phyloP scores from a whole-genome alignment of 1,284 basidiomycete genomes.

The Mrakiaceae sp. region DNA sequence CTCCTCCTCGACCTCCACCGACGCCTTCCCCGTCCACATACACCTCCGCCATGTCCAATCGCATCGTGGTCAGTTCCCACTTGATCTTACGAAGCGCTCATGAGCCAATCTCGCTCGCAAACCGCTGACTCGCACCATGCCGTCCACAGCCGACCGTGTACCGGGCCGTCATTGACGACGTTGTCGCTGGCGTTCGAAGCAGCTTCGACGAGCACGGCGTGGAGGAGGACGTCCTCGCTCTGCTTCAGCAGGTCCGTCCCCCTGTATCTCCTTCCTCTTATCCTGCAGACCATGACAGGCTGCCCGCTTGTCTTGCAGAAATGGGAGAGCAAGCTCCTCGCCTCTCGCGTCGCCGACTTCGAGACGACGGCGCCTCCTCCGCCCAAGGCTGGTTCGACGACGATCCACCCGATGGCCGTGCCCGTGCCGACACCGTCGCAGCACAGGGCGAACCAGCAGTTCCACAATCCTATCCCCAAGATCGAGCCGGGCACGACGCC shows the following conservation, averaged over 20 bases:
- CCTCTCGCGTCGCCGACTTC: conserved; percentile 88
- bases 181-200: conserved; percentile 71
- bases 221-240: conserved; percentile 76
- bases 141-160: conserved; percentile 56
- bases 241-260: conserved; percentile 66
- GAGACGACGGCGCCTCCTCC: conserved; percentile 42
- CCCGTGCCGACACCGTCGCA: conserved; percentile 31
- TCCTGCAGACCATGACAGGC: background rate
- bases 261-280: background rate
- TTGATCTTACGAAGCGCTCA: no score
- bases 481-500: no score
- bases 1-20: background rate
- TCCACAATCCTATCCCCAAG: conserved; percentile 34
- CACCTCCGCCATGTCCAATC: background rate
- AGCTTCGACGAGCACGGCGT: conserved; percentile 98
- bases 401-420: conserved; percentile 26
- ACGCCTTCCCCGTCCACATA: background rate
- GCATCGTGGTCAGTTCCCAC: no score
- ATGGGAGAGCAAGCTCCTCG: conserved; percentile 89
- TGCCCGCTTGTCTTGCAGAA: conserved; percentile 43
- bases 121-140: background rate
- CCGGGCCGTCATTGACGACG: conserved; percentile 91
- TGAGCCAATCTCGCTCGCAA: no score
- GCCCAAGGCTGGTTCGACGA: conserved; percentile 27
- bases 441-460: conserved; percentile 49